These are phyloP conservation scores for Solanum ossicruentum DNA, from an alignment of 257 asterid species.

Conservation along the genomic window DNA sequence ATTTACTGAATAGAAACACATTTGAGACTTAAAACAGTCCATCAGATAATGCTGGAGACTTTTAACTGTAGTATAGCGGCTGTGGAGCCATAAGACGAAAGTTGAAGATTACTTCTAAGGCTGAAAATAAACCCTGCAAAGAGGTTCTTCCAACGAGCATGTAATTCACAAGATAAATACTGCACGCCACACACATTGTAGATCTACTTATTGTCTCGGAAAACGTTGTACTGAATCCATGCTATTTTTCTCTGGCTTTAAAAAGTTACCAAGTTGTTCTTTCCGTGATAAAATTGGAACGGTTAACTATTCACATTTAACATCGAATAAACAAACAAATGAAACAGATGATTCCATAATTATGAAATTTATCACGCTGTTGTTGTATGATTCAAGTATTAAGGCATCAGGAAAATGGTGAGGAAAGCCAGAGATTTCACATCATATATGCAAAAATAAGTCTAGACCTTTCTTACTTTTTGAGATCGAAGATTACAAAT, in stretches of 20 bases:
- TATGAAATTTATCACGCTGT: background rate
- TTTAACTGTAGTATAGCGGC: background rate
- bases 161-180: background rate
- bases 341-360: background rate
- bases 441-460: background rate
- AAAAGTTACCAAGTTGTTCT: background rate
- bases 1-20: background rate
- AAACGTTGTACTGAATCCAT: background rate
- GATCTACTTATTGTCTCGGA: background rate
- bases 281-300: background rate
- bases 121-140: background rate
- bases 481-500: background rate
- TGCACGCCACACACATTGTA: background rate
- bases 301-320: background rate
- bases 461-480: background rate
- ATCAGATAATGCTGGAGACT: background rate
- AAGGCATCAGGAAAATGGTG: background rate
- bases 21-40: background rate
- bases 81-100: background rate
- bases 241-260: background rate
- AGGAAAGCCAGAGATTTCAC: background rate
- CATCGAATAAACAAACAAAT: background rate
- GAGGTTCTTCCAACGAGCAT: background rate
- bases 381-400: background rate
- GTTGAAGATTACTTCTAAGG: background rate